Conservation (phyloP, 306 rosid species). For the Inga oerstediana region DNA sequence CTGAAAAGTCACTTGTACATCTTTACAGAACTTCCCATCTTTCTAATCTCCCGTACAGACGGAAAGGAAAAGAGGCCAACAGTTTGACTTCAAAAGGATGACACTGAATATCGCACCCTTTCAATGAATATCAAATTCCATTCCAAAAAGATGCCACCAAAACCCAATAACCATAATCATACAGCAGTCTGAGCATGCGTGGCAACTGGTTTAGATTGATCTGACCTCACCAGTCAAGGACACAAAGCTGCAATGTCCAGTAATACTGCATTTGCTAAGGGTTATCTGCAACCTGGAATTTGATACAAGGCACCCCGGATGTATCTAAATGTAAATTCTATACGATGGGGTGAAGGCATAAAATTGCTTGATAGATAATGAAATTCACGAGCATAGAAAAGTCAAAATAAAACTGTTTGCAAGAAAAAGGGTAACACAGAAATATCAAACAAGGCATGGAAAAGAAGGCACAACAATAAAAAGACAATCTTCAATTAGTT, state of each 20-base stretch:
- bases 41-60: slow-evolving; percentile 33
- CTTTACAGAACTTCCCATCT: slow-evolving; percentile 30
- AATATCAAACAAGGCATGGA: slow-evolving; percentile 24
- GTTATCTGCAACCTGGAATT: slow-evolving; percentile 78
- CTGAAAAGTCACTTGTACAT: slow-evolving; percentile 34
- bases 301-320: slow-evolving; percentile 64
- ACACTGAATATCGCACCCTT: slow-evolving; percentile 25
- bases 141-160: slow-evolving; percentile 35
- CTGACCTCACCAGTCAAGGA: slow-evolving; percentile 47
- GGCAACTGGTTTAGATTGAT: slow-evolving; percentile 46
- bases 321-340: slow-evolving; percentile 49
- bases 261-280: slow-evolving; percentile 55
- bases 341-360: slow-evolving; percentile 40
- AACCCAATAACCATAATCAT: slow-evolving; percentile 36
- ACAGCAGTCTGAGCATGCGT: slow-evolving; percentile 41
- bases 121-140: slow-evolving; percentile 25
- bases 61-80: slow-evolving; percentile 16
- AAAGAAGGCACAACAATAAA: slow-evolving; percentile 2
- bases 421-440: neutral
- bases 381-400: slow-evolving; percentile 18
- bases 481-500: slow-evolving; percentile 20
- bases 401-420: slow-evolving; percentile 10
- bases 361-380: slow-evolving; percentile 35
- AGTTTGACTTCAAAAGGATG: slow-evolving; percentile 36
- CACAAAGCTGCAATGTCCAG: slow-evolving; percentile 47